Evolutionary conservation across 177 flowering plant genomes (phyloP).

Genomic region (Vitis hybrid): DNA sequence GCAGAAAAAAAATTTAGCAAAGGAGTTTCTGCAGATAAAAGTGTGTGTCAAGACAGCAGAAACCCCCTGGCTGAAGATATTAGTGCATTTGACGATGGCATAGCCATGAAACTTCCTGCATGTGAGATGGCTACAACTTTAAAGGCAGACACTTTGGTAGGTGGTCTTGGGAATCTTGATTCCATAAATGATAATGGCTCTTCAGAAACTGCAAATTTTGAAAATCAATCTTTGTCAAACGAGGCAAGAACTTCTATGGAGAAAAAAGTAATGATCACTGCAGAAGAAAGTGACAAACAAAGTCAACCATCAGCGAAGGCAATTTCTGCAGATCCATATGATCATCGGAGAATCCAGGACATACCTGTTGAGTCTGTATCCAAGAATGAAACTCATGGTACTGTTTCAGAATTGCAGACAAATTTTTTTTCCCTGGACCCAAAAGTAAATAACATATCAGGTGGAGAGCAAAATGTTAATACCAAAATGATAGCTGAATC

Average conservation of each 20-base stretch:
- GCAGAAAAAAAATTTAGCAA: conserved; percentile 31
- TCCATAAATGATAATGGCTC: conserved; percentile 19
- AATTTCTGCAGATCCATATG: conserved; percentile 17
- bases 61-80: conserved; percentile 15
- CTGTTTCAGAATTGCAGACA: conserved; percentile 26
- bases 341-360: conserved; percentile 16
- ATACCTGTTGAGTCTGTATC: conserved; percentile 19
- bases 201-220: conserved; percentile 21
- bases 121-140: conserved; percentile 25
- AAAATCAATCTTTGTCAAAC: conserved; percentile 11
- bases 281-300: conserved; percentile 19
- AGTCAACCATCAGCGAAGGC: conserved; percentile 18
- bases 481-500: conserved; percentile 3
- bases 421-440: conserved; percentile 19
- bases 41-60: conserved; percentile 28
- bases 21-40: conserved; percentile 21
- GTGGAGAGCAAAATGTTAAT: conserved; percentile 20
- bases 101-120: conserved; percentile 18
- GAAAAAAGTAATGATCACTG: conserved; percentile 12
- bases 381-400: conserved; percentile 17
- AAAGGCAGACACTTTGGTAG: conserved; percentile 21
- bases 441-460: conserved; percentile 16
- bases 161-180: conserved; percentile 11
- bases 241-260: conserved; percentile 22
- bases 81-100: conserved; percentile 23